These are phyloP conservation scores for Neurospora intermedia DNA, from an alignment of 495 filamentous ascomycete genomes.

Conservation along the genomic window DNA sequence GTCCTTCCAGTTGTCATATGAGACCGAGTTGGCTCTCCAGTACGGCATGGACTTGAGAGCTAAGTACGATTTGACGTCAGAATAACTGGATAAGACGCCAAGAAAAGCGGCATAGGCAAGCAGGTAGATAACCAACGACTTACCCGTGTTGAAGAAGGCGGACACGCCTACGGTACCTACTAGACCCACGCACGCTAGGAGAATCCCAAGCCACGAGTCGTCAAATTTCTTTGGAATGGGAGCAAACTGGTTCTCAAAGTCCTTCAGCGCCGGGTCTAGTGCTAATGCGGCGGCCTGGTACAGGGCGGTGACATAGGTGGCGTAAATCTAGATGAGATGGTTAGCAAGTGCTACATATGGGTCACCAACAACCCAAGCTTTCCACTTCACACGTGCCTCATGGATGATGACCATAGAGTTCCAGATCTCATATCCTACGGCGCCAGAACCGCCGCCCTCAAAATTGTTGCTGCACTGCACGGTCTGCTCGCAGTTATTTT, in stretches of 20 bases:
- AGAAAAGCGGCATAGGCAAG: not conserved
- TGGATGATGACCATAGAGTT: conserved; percentile 22
- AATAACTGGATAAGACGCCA: not conserved
- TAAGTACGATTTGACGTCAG: not conserved
- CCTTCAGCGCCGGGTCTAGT: conserved; percentile 1
- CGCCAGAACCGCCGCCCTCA: conserved; percentile 7
- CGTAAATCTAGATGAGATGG: not conserved
- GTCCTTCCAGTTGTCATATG: conserved; percentile 7
- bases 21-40: not conserved
- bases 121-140: not conserved
- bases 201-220: conserved; percentile 15
- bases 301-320: conserved; percentile 4
- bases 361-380: not conserved
- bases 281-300: not conserved
- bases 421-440: conserved; percentile 20
- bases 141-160: not conserved
- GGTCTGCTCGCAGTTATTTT: not conserved
- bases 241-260: conserved; percentile 23
- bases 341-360: not conserved
- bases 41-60: not conserved
- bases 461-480: not conserved
- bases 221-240: conserved; percentile 13
- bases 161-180: conserved; percentile 3
- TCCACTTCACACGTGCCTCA: not conserved
- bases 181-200: conserved; percentile 6